Conservation (phyloP, 257 asterid species). For the Echium plantagineum region DNA sequence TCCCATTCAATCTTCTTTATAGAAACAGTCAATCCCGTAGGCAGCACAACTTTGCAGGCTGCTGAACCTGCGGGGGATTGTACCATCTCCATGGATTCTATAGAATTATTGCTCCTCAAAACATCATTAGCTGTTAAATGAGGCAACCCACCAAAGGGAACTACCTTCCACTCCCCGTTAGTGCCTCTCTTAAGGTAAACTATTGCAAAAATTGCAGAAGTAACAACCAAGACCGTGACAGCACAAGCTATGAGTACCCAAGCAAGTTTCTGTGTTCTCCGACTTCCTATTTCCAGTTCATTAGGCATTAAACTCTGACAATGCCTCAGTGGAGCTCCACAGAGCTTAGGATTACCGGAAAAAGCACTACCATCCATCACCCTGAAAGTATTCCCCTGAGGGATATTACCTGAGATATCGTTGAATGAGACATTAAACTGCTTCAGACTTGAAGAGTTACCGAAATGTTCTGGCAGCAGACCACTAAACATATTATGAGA, state of each 20-base stretch:
- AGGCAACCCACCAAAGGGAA: constrained; percentile 64
- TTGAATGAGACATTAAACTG: constrained; percentile 74
- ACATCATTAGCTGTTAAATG: constrained; percentile 69
- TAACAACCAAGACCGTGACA: constrained; percentile 37
- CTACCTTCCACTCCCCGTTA: constrained; percentile 57
- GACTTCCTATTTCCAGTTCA: constrained; percentile 55
- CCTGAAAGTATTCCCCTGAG: constrained; percentile 33
- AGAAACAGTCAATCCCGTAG: constrained; percentile 71
- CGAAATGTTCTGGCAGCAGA: constrained; percentile 42
- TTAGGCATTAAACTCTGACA: constrained; percentile 41
- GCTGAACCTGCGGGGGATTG: constrained; percentile 29
- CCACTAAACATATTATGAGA: constrained; percentile 61
- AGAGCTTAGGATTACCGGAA: constrained; percentile 71
- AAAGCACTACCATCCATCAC: constrained; percentile 60
- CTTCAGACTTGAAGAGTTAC: constrained; percentile 38
- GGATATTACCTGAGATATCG: constrained; percentile 73
- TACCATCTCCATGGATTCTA: constrained; percentile 20
- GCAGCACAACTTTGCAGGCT: constrained; percentile 58
- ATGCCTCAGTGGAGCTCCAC: constrained; percentile 57
- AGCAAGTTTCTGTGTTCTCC: constrained; percentile 62
- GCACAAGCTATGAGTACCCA: constrained; percentile 81
- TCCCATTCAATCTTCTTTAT: constrained; percentile 76
- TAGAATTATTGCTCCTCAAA: constrained; percentile 50
- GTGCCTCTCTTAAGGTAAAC: constrained; percentile 39
- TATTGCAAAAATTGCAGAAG: constrained; percentile 39